Conservation (phyloP, 2,329 filamentous ascomycete genomes). For the Akanthomyces muscarius region DNA sequence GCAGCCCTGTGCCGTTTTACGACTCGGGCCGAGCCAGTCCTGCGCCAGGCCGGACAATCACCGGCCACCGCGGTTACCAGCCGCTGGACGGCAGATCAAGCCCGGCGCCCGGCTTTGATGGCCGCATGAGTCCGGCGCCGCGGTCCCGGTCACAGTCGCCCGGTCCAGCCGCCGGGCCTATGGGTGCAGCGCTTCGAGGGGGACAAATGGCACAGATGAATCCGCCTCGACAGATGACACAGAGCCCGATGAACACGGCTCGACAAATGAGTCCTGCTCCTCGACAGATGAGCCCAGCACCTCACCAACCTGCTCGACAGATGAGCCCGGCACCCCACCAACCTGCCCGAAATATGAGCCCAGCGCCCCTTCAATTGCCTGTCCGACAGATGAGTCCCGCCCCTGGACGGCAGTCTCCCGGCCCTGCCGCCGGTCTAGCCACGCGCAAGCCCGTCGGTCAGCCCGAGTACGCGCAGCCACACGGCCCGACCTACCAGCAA, state of each 20-base stretch:
- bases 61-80: not conserved
- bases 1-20: not conserved
- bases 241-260: conserved; percentile 19
- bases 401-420: conserved; percentile 13
- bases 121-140: conserved; percentile 11
- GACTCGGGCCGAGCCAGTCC: conserved; percentile 6
- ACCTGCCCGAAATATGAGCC: not conserved
- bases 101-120: not conserved
- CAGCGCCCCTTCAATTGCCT: conserved; percentile 13
- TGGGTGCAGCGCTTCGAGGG: conserved; percentile 22
- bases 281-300: no score
- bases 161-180: conserved; percentile 20
- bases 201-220: conserved; percentile 33
- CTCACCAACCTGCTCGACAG: not conserved
- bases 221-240: conserved; percentile 51
- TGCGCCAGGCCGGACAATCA: not conserved
- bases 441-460: not conserved
- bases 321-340: conserved; percentile 16
- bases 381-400: conserved; percentile 8
- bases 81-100: conserved; percentile 8
- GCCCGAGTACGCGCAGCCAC: not conserved
- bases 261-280: conserved; percentile 17
- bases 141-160: conserved; percentile 7
- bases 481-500: not conserved
- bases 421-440: not conserved